A percentile compares a stretch with the other conserved stretches of the same genome.
phyloP scores from a whole-genome alignment of 1,284 basidiomycete genomes.

The Rhizoctonia solani region DNA sequence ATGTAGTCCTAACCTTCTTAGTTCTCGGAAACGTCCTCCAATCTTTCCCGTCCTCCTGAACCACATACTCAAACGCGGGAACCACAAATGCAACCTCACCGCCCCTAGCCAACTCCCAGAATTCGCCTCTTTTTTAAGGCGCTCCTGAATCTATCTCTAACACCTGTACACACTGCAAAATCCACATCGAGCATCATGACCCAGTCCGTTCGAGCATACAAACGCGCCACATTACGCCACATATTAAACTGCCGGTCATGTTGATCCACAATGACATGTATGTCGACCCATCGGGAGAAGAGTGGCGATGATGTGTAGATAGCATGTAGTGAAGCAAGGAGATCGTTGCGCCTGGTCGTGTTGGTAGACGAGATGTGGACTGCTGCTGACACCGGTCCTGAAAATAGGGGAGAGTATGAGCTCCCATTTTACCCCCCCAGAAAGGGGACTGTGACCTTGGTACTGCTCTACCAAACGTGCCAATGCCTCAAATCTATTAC shows the following conservation, averaged over 20 bases:
- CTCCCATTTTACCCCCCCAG: background rate
- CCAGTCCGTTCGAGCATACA: constrained; percentile 77
- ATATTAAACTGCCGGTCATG: constrained; percentile 83
- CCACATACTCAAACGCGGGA: constrained; percentile 76
- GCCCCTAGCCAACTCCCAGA: constrained; percentile 46
- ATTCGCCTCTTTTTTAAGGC: constrained; percentile 44
- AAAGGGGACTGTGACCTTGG: no score
- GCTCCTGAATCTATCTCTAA: constrained; percentile 59
- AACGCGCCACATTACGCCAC: constrained; percentile 80
- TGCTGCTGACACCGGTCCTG: constrained; percentile 81
- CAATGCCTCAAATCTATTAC: constrained; percentile 74
- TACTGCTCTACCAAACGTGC: constrained; percentile 70
- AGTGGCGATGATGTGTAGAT: constrained; percentile 66
- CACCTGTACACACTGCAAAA: constrained; percentile 80
- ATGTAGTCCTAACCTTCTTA: constrained; percentile 56
- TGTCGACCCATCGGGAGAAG: constrained; percentile 74
- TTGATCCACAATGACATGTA: constrained; percentile 83
- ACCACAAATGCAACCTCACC: constrained; percentile 72
- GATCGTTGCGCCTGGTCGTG: constrained; percentile 46
- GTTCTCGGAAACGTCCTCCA: constrained; percentile 62
- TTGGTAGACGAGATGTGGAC: constrained; percentile 62
- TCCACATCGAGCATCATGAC: constrained; percentile 90
- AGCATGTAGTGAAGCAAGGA: constrained; percentile 63
- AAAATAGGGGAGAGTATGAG: background rate
- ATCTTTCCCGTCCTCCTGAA: constrained; percentile 63